Percentiles rank a stretch among this genome's conserved stretches.
Conservation (phyloP, 495 filamentous ascomycete genomes). For the Penicillium argentinense region DNA sequence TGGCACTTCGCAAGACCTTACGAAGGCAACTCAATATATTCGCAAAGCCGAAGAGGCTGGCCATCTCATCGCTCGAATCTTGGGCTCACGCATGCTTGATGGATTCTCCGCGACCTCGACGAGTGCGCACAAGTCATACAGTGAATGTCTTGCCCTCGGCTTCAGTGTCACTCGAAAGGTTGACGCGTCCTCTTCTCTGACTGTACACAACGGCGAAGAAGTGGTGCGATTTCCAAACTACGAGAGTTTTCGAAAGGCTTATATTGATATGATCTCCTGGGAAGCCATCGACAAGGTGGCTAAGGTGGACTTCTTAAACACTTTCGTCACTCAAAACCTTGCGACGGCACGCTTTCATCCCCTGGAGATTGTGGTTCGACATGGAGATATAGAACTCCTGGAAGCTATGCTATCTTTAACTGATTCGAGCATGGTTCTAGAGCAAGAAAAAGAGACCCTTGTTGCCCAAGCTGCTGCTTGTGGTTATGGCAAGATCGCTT, state of each 20-base stretch:
- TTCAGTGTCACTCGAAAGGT: background rate
- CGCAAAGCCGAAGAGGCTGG: constrained; percentile 14
- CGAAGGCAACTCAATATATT: constrained; percentile 19
- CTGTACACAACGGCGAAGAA: background rate
- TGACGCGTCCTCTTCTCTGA: background rate
- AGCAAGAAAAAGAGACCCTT: too few species aligned
- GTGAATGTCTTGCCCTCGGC: constrained; percentile 3
- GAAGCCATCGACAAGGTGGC: background rate
- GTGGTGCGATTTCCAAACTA: constrained; percentile 5
- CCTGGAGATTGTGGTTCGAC: too few species aligned
- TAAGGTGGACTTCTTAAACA: too few species aligned
- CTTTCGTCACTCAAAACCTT: too few species aligned
- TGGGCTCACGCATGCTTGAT: constrained; percentile 10
- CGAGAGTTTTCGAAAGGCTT: background rate
- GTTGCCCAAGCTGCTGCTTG: too few species aligned
- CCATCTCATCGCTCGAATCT: too few species aligned
- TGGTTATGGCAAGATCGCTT: too few species aligned
- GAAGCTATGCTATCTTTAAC: too few species aligned
- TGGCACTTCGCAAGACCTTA: constrained; percentile 17
- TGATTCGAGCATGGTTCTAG: too few species aligned
- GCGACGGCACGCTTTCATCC: too few species aligned
- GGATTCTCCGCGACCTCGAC: constrained; percentile 3
- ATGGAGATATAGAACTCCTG: too few species aligned
- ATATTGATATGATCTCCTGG: background rate
- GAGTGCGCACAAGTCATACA: constrained; percentile 2